These are phyloP conservation scores for Plasmodium chabaudi DNA, from an alignment of 169 alveolate species.

Conservation along the genomic window DNA sequence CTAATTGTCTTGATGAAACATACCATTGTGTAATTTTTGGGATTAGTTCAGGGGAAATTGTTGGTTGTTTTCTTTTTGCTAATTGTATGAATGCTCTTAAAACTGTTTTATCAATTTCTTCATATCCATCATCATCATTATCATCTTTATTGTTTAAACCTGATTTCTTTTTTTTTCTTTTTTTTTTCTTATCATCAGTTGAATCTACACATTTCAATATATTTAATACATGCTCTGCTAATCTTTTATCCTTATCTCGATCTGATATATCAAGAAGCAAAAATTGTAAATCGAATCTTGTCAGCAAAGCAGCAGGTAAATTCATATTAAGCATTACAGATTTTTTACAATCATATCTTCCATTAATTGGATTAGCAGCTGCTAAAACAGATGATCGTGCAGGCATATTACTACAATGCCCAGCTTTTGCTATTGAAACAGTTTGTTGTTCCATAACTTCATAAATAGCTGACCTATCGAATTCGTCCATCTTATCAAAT, in stretches of 20 bases:
- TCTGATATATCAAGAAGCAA: constrained; percentile 91
- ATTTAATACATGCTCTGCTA: constrained; percentile 95
- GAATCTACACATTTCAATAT: constrained; percentile 90
- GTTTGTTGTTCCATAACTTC: constrained; percentile 99
- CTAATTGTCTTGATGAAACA: constrained; percentile 81
- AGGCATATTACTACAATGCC: constrained; percentile 89
- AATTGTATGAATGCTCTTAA: constrained; percentile 92
- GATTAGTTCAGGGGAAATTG: constrained; percentile 79
- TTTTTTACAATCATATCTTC: constrained; percentile 94
- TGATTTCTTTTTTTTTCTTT: not conserved
- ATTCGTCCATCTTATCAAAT: constrained; percentile 98
- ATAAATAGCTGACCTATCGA: constrained; percentile 97
- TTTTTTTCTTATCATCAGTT: constrained; percentile 74
- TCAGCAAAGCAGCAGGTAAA: constrained; percentile 97
- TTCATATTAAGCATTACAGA: constrained; percentile 95
- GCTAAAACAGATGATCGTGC: constrained; percentile 94
- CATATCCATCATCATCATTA: constrained; percentile 59
- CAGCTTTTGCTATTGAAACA: constrained; percentile 98
- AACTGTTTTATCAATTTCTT: constrained; percentile 84
- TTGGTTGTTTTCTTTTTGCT: constrained; percentile 90
- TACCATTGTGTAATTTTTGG: constrained; percentile 85
- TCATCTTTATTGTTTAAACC: constrained; percentile 4
- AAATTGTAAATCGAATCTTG: constrained; percentile 95
- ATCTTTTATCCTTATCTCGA: constrained; percentile 88
- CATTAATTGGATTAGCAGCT: constrained; percentile 98